Conservation (phyloP, 2,329 filamentous ascomycete species). For the Trichophyton verrucosum region DNA sequence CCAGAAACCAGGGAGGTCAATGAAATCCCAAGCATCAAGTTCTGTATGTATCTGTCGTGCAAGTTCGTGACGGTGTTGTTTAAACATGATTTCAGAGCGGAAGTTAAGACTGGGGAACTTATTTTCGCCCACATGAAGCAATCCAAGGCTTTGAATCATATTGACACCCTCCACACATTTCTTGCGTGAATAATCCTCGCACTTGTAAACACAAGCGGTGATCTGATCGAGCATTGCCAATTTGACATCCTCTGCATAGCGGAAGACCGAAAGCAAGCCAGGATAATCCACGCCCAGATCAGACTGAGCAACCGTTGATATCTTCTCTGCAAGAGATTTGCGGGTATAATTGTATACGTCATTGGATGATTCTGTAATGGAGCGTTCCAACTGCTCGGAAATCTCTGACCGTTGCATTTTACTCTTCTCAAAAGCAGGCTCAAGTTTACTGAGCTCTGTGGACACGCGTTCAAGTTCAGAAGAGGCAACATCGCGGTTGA, state of each 20-base stretch:
- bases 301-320: constrained; percentile 60
- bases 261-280: constrained; percentile 70
- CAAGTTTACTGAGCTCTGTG: constrained; percentile 65
- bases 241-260: constrained; percentile 88
- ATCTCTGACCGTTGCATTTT: constrained; percentile 69
- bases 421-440: constrained; percentile 73
- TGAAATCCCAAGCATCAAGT: constrained; percentile 84
- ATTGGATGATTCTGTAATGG: constrained; percentile 73
- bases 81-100: constrained; percentile 89
- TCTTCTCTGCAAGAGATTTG: constrained; percentile 59
- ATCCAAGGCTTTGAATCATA: constrained; percentile 74
- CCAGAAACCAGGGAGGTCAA: constrained; percentile 70
- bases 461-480: constrained; percentile 73
- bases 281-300: constrained; percentile 77
- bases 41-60: constrained; percentile 78
- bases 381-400: constrained; percentile 65
- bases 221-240: constrained; percentile 84
- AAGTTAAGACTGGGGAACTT: constrained; percentile 79
- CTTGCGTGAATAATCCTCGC: constrained; percentile 72
- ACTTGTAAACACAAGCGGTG: constrained; percentile 60
- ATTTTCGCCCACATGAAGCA: constrained; percentile 69
- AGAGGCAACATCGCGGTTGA: constrained; percentile 79
- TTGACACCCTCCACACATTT: constrained; percentile 72
- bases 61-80: constrained; percentile 63
- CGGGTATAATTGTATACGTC: constrained; percentile 79